phyloP scores from a whole-genome alignment of 768 basidiomycete species.

The Serendipita vermifera region DNA sequence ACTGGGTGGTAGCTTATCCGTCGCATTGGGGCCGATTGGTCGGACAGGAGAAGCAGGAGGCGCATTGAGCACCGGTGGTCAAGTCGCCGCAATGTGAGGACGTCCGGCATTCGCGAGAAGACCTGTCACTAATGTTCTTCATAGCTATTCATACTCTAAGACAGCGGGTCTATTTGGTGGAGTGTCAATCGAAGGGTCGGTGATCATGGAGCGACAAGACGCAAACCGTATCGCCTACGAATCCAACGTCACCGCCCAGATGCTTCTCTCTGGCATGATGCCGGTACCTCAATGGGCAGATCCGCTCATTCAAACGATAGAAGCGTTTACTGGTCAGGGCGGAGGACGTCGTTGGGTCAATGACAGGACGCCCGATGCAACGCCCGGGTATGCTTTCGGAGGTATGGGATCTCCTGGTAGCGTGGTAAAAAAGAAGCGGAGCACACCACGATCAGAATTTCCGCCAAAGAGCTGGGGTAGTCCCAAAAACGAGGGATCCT shows the following conservation, averaged over 20 bases:
- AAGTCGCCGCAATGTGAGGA: slow-evolving; percentile 76
- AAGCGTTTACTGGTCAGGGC: slow-evolving; percentile 56
- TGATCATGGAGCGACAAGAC: slow-evolving; percentile 89
- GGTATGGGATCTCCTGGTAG: slow-evolving; percentile 21
- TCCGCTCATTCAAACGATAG: slow-evolving; percentile 60
- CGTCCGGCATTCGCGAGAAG: not conserved
- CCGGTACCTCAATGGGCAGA: slow-evolving; percentile 68
- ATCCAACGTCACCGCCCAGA: slow-evolving; percentile 57
- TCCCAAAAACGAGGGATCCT: slow-evolving; percentile 38
- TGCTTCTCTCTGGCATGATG: slow-evolving; percentile 67
- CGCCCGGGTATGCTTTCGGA: slow-evolving; percentile 43
- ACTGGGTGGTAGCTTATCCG: slow-evolving; percentile 79
- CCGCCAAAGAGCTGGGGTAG: slow-evolving; percentile 55
- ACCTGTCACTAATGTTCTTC: slow-evolving; percentile 6
- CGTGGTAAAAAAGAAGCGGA: slow-evolving; percentile 38
- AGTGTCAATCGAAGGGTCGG: slow-evolving; percentile 73
- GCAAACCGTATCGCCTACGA: slow-evolving; percentile 75
- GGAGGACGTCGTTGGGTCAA: slow-evolving; percentile 54
- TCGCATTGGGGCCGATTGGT: slow-evolving; percentile 84
- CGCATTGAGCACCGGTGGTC: slow-evolving; percentile 69
- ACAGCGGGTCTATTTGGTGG: slow-evolving; percentile 92
- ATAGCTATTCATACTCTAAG: slow-evolving; percentile 81
- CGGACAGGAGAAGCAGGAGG: slow-evolving; percentile 87
- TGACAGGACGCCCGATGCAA: slow-evolving; percentile 31
- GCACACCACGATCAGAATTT: slow-evolving; percentile 30